A percentile compares a stretch with the other conserved stretches of the same genome.
Evolutionary conservation across 495 filamentous ascomycete genomes (phyloP).

Genomic region (Lasiosphaeris hirsuta): DNA sequence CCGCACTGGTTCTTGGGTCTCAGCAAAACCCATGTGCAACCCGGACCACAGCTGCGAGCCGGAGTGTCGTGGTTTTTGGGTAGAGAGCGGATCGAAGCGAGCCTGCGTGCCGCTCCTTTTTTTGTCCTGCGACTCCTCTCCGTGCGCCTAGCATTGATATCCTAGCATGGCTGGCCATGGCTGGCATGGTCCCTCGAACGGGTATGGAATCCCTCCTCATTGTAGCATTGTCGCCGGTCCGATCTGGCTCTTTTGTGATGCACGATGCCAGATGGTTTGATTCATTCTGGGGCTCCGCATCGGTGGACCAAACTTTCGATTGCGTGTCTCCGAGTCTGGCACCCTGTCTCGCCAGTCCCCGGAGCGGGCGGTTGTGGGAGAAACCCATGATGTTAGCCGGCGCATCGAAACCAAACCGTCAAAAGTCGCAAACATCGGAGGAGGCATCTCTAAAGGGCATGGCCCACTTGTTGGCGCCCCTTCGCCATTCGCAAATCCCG

Average conservation of each 20-base stretch:
- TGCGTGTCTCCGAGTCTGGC: conserved; percentile 10
- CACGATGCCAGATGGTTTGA: conserved; percentile 22
- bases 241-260: conserved; percentile 19
- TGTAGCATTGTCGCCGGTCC: conserved; percentile 22
- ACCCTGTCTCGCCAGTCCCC: not conserved
- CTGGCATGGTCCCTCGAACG: too few relatives aligned
- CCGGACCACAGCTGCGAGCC: conserved; percentile 24
- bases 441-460: conserved; percentile 18
- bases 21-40: conserved; percentile 23
- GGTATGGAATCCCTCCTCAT: not conserved
- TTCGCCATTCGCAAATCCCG: conserved; percentile 18
- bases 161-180: too few relatives aligned
- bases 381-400: conserved; percentile 3
- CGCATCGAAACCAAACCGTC: conserved; percentile 18
- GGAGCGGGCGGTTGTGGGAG: not conserved
- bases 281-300: conserved; percentile 24
- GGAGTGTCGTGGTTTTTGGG: conserved; percentile 22
- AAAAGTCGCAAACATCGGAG: conserved; percentile 14
- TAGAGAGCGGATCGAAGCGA: conserved; percentile 31
- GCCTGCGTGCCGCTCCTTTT: conserved; percentile 20
- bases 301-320: conserved; percentile 20
- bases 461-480: conserved; percentile 15
- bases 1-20: conserved; percentile 22
- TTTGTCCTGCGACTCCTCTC: conserved; percentile 15
- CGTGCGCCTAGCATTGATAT: conserved; percentile 12